These are phyloP conservation scores for Coleophoma crateriformis DNA, from an alignment of 2,329 filamentous ascomycete genomes.

Conservation along the genomic window DNA sequence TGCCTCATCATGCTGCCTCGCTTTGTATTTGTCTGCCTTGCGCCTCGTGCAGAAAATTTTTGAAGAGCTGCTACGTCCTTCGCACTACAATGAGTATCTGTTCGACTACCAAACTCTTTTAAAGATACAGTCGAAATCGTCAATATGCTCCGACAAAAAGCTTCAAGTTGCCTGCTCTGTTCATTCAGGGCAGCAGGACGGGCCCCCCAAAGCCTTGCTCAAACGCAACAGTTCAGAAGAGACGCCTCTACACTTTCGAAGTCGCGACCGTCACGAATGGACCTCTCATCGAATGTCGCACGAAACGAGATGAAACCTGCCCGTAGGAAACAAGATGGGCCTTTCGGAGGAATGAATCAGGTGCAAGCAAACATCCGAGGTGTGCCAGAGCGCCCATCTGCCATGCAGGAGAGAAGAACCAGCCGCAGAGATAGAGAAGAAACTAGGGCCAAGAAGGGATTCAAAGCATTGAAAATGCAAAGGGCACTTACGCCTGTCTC, in stretches of 20 bases:
- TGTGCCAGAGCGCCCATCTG: constrained; percentile 28
- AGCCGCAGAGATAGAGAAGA: constrained; percentile 11
- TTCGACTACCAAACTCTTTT: too few species aligned
- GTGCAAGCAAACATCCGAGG: constrained; percentile 39
- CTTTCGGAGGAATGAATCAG: constrained; percentile 55
- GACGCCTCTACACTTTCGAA: constrained; percentile 27
- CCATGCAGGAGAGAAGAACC: constrained; percentile 7
- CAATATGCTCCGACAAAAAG: constrained; percentile 21
- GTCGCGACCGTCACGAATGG: constrained; percentile 41
- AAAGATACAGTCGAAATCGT: not conserved
- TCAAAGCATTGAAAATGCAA: constrained; percentile 92
- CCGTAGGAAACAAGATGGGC: constrained; percentile 39
- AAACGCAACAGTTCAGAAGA: constrained; percentile 12
- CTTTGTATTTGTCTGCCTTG: not conserved
- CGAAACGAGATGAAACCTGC: constrained; percentile 23
- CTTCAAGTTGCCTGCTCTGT: constrained; percentile 21
- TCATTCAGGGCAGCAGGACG: constrained; percentile 15
- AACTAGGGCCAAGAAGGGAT: constrained; percentile 36
- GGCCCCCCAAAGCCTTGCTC: constrained; percentile 1
- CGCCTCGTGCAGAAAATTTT: too few species aligned
- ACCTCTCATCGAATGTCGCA: constrained; percentile 34
- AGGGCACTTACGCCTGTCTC: constrained; percentile 68
- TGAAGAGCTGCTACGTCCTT: too few species aligned
- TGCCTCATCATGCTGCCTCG: too few species aligned
- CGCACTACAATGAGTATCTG: too few species aligned